phyloP scores from a whole-genome alignment of 78 protist species.

The Anaeramoeba flamelloides region DNA sequence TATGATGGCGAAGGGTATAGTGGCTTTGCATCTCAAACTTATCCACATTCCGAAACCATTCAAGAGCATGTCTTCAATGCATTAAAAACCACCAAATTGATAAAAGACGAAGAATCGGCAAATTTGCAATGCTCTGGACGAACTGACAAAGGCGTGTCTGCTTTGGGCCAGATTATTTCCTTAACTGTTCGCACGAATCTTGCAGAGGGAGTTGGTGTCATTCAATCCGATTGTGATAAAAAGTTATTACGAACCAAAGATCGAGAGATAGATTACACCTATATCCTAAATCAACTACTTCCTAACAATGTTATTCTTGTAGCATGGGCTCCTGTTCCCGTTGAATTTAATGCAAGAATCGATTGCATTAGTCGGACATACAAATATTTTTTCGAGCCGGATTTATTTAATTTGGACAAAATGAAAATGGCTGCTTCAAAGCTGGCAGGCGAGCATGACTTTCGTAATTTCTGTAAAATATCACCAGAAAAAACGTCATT shows the following conservation, averaged over 20 bases:
- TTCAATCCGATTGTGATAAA: conserved; percentile 1
- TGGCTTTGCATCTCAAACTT: too few relatives aligned
- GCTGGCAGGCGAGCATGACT: conserved; percentile 47
- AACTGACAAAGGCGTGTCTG: conserved; percentile 48
- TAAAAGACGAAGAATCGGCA: neutral
- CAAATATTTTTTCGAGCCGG: conserved; percentile 36
- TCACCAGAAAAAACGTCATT: conserved; percentile 14
- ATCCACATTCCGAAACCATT: too few relatives aligned
- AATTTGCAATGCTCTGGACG: conserved; percentile 34
- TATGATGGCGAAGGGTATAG: too few relatives aligned
- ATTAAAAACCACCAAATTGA: conserved; percentile 13
- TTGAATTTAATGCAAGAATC: conserved; percentile 31
- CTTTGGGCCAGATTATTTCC: conserved; percentile 33
- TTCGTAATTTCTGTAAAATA: conserved; percentile 46
- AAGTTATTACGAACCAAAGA: neutral
- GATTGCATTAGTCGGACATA: conserved; percentile 32
- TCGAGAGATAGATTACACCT: conserved; percentile 26
- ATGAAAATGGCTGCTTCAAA: conserved; percentile 13
- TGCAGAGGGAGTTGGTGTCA: conserved; percentile 2
- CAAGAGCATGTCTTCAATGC: conserved; percentile 22
- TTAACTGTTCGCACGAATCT: conserved; percentile 9
- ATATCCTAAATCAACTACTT: conserved; percentile 32
- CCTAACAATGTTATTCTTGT: conserved; percentile 40
- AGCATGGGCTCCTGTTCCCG: conserved; percentile 42
- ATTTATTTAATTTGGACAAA: conserved; percentile 10